These are phyloP conservation scores for Dichomitus squalens DNA, from an alignment of 1,284 basidiomycete genomes.

Conservation along the genomic window DNA sequence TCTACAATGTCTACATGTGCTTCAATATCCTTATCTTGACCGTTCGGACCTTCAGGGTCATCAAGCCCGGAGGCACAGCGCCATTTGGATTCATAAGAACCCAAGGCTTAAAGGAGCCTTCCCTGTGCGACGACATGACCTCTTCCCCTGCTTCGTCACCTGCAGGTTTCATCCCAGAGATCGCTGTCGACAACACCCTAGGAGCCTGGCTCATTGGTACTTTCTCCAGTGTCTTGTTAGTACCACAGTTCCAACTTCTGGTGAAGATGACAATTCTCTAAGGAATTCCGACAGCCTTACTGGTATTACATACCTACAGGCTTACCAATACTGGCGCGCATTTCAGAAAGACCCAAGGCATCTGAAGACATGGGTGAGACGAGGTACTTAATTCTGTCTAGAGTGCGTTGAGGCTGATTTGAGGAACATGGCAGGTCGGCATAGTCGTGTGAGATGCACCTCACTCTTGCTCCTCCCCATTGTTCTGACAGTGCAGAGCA, in stretches of 20 bases:
- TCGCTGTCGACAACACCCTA: slow-evolving; percentile 5
- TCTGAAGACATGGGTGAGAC: slow-evolving; percentile 2
- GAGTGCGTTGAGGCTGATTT: not conserved
- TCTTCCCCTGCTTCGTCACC: no score
- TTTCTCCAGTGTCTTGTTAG: slow-evolving; percentile 3
- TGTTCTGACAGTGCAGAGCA: not conserved
- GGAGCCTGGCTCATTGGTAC: slow-evolving; percentile 7
- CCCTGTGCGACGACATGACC: no score
- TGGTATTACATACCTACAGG: slow-evolving; percentile 4
- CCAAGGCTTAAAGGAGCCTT: no score
- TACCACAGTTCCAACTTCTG: not conserved
- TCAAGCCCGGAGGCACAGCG: no score
- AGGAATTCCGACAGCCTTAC: not conserved
- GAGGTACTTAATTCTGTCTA: not conserved
- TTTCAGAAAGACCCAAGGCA: not conserved
- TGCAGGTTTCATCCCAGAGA: no score
- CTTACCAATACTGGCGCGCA: slow-evolving; percentile 1
- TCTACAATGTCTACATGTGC: no score
- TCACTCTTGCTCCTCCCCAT: not conserved
- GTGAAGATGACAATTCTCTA: not conserved
- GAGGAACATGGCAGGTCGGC: no score
- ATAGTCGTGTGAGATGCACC: not conserved
- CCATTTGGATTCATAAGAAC: no score
- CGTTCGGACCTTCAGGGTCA: no score
- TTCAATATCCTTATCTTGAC: no score